phyloP scores from a whole-genome alignment of 2,329 filamentous ascomycete genomes.

The Scleromitrula shiraiana region DNA sequence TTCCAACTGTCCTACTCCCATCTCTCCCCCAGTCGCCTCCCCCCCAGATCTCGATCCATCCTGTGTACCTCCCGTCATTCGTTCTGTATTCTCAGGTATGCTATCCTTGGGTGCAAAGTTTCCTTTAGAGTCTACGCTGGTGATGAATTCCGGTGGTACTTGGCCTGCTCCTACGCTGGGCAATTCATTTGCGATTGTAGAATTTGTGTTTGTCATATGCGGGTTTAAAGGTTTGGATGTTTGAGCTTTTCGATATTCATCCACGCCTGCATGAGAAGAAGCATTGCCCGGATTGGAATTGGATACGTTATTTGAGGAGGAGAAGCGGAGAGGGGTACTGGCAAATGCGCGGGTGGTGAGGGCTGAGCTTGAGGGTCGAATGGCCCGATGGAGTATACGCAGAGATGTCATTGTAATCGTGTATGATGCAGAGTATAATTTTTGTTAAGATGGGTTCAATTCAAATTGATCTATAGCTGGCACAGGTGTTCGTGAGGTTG shows the following conservation, averaged over 20 bases:
- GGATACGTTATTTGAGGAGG: not conserved
- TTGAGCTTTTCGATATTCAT: slow-evolving; percentile 47
- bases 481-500: too few species aligned
- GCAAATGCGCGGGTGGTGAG: slow-evolving; percentile 2
- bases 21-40: slow-evolving; percentile 51
- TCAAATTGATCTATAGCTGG: too few species aligned
- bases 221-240: slow-evolving; percentile 50
- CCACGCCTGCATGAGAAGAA: slow-evolving; percentile 41
- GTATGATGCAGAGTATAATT: not conserved
- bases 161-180: slow-evolving; percentile 48
- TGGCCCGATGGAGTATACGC: slow-evolving; percentile 1
- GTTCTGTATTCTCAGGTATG: slow-evolving; percentile 53
- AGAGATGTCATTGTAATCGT: slow-evolving; percentile 1
- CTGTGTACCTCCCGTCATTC: slow-evolving; percentile 58
- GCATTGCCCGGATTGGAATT: slow-evolving; percentile 22
- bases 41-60: slow-evolving; percentile 37
- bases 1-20: slow-evolving; percentile 79
- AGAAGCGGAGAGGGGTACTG: slow-evolving; percentile 4
- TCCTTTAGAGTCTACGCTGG: slow-evolving; percentile 44
- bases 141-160: slow-evolving; percentile 52
- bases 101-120: slow-evolving; percentile 51
- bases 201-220: slow-evolving; percentile 55
- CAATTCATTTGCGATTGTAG: slow-evolving; percentile 55
- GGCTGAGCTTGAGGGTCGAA: slow-evolving; percentile 2
- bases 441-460: not conserved